A percentile compares a stretch with the other conserved stretches of the same genome.
Conservation (phyloP, 805 yeast species). For the Kazachstania bromeliacearum region DNA sequence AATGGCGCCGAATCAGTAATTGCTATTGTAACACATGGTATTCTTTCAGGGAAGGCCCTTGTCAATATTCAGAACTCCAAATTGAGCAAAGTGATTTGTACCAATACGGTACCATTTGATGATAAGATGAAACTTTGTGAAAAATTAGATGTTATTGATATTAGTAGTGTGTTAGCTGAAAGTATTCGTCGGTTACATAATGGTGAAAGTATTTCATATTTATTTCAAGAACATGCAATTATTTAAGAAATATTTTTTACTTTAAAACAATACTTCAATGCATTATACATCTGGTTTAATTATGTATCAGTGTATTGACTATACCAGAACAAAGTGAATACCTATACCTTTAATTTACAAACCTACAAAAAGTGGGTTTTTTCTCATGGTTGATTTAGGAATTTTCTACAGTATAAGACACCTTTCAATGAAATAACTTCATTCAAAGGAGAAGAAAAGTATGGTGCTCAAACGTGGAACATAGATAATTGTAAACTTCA, state of each 20-base stretch:
- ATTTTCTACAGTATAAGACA: too few relatives aligned
- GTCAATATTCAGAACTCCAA: conserved; percentile 59
- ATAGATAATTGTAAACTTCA: too few relatives aligned
- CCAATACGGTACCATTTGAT: conserved; percentile 72
- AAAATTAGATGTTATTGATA: conserved; percentile 51
- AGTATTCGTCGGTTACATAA: conserved; percentile 77
- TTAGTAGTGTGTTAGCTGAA: conserved; percentile 68
- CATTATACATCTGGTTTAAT: background rate
- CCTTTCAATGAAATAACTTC: too few relatives aligned
- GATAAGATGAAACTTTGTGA: conserved; percentile 50
- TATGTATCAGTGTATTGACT: background rate
- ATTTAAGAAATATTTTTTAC: conserved; percentile 2
- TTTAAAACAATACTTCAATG: background rate
- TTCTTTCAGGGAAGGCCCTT: conserved; percentile 65
- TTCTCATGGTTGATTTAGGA: too few relatives aligned
- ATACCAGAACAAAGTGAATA: too few relatives aligned
- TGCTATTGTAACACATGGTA: conserved; percentile 79
- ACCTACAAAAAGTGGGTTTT: too few relatives aligned
- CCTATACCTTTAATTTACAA: too few relatives aligned
- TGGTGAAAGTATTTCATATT: conserved; percentile 76
- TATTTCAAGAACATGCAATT: conserved; percentile 39
- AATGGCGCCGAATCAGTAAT: conserved; percentile 63
- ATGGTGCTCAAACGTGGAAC: too few relatives aligned
- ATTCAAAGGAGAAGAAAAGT: too few relatives aligned
- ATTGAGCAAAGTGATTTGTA: conserved; percentile 61